Conservation (phyloP, 345 rosid species). For the Turnera subulata region DNA sequence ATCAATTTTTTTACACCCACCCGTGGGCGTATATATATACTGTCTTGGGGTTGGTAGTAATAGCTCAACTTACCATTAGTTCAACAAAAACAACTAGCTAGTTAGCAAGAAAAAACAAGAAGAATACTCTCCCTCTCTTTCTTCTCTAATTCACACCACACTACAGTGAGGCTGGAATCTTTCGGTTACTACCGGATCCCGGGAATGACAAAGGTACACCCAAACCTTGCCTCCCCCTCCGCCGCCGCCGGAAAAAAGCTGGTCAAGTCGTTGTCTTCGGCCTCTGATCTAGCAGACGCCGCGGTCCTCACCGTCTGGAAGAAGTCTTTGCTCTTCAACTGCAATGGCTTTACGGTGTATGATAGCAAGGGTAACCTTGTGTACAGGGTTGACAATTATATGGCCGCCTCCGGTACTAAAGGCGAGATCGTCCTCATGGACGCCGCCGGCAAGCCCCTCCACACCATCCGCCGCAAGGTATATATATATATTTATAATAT, state of each 20-base stretch:
- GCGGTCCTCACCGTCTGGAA: slow-evolving; percentile 78
- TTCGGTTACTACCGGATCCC: background rate
- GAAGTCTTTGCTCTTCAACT: slow-evolving; percentile 87
- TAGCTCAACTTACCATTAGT: no score
- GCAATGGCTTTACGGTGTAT: slow-evolving; percentile 89
- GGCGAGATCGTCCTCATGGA: slow-evolving; percentile 88
- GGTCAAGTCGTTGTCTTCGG: background rate
- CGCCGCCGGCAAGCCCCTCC: slow-evolving; percentile 78
- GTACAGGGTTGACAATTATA: slow-evolving; percentile 86
- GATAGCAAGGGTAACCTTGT: slow-evolving; percentile 68
- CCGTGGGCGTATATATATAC: no score
- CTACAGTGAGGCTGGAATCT: slow-evolving; percentile 15
- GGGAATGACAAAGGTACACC: slow-evolving; percentile 74
- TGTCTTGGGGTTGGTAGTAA: no score
- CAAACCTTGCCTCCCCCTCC: slow-evolving; percentile 31
- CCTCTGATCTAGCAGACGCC: slow-evolving; percentile 6
- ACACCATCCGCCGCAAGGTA: slow-evolving; percentile 95
- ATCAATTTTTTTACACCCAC: no score
- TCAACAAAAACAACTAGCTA: no score
- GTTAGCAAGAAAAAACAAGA: background rate
- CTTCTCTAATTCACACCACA: background rate
- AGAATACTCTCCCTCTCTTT: background rate
- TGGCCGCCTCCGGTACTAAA: slow-evolving; percentile 32
- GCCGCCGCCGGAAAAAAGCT: background rate
- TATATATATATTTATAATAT: background rate